Conservation (phyloP, 768 basidiomycete genomes). For the Mrakia hoshinonis region DNA sequence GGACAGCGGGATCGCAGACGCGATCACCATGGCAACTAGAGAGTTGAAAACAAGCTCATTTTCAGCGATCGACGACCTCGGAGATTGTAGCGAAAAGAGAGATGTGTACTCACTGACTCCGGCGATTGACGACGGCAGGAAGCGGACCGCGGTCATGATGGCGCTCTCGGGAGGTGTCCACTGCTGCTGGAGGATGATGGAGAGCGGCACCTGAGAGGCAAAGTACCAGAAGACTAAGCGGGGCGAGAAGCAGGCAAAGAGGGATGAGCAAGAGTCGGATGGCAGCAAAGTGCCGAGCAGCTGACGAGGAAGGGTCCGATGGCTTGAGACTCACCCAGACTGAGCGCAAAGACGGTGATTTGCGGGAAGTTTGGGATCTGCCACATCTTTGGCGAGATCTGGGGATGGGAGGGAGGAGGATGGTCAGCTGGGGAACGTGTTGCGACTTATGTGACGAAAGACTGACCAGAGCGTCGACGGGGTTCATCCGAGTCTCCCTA, state of each 20-base stretch:
- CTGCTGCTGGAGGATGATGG: slow-evolving; percentile 8
- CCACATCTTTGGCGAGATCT: too few relatives aligned
- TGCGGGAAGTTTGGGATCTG: slow-evolving; percentile 35
- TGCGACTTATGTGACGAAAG: too few relatives aligned
- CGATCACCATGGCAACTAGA: slow-evolving; percentile 1
- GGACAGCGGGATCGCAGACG: neutral
- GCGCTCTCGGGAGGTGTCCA: neutral
- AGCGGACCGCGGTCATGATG: slow-evolving; percentile 15
- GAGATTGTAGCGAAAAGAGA: neutral
- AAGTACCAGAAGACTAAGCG: neutral
- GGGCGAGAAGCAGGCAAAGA: neutral
- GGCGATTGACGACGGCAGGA: slow-evolving; percentile 7
- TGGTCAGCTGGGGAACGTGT: too few relatives aligned
- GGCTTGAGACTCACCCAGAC: slow-evolving; percentile 33
- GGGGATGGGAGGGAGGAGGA: too few relatives aligned
- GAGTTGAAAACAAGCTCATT: neutral
- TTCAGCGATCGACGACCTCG: neutral
- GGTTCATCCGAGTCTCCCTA: slow-evolving; percentile 28
- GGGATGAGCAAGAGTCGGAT: neutral
- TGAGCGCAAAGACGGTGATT: slow-evolving; percentile 32
- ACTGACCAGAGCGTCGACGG: slow-evolving; percentile 10
- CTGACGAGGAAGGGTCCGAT: neutral
- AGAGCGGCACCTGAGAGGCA: slow-evolving; percentile 13
- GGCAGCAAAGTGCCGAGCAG: too few relatives aligned
- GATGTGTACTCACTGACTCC: neutral